Evolutionary conservation across 176 grass and related monocot genomes (phyloP).

Genomic region (Cenchrus fungigraminus): DNA sequence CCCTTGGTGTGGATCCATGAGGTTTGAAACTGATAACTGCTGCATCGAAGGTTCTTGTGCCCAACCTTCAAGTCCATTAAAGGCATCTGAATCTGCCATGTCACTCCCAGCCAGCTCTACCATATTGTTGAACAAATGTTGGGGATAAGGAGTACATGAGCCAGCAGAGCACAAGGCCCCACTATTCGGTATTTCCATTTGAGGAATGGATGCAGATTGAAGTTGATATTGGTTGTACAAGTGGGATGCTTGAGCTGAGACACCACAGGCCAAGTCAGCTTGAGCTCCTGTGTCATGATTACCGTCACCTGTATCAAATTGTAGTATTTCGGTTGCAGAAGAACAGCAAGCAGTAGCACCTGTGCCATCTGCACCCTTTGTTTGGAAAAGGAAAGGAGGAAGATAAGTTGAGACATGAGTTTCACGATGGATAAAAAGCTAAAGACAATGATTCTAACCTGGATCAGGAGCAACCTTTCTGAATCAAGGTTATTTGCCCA

Average conservation of each 20-base stretch:
- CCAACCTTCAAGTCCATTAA: slow-evolving; percentile 20
- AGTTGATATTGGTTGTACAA: slow-evolving; percentile 14
- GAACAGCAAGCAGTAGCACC: slow-evolving; percentile 11
- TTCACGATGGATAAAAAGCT: background rate
- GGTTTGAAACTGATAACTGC: background rate
- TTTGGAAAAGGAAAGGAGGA: slow-evolving; percentile 13
- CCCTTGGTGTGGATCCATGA: slow-evolving; percentile 28
- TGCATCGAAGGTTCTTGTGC: slow-evolving; percentile 14
- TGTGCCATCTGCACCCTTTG: slow-evolving; percentile 27
- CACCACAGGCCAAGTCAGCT: background rate
- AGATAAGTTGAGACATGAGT: background rate
- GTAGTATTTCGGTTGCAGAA: slow-evolving; percentile 22
- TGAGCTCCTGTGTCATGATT: slow-evolving; percentile 14
- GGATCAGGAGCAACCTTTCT: slow-evolving; percentile 21
- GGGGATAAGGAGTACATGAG: slow-evolving; percentile 29
- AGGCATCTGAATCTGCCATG: slow-evolving; percentile 35
- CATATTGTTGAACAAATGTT: slow-evolving; percentile 20
- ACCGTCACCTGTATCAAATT: background rate
- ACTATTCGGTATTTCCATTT: slow-evolving; percentile 28
- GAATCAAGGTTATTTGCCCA: background rate
- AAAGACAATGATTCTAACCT: slow-evolving; percentile 21
- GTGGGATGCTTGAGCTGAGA: background rate
- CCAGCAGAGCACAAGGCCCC: background rate
- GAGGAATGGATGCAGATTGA: background rate
- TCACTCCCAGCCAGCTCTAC: background rate